Percentiles rank a stretch among this genome's conserved stretches.
phyloP scores from a whole-genome alignment of 225 moss, liverwort and hornwort species.

The Lunularia cruciata region DNA sequence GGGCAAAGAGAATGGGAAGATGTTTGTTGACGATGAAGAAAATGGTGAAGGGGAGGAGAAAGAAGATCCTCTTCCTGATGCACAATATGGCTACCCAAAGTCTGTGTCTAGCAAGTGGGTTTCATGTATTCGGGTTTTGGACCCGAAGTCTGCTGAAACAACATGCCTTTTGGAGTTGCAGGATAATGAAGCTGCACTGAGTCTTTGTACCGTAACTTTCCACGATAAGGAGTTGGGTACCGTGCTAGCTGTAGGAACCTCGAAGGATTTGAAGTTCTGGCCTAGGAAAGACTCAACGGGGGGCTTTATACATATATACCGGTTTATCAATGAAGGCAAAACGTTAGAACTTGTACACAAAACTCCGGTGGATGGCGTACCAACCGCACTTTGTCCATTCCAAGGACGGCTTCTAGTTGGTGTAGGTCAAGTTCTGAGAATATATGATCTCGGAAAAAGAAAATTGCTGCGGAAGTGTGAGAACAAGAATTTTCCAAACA shows the following conservation, averaged over 20 bases:
- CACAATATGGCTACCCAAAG: constrained; percentile 97
- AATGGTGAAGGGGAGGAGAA: constrained; percentile 80
- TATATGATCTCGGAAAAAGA: constrained; percentile 94
- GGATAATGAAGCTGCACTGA: constrained; percentile 93
- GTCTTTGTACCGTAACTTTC: constrained; percentile 80
- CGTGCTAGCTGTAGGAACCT: constrained; percentile 87
- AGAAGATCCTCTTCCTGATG: constrained; percentile 91
- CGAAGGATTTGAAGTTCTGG: constrained; percentile 89
- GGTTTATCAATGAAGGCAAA: constrained; percentile 81
- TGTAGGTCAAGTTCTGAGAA: constrained; percentile 88
- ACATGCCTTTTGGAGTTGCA: constrained; percentile 93
- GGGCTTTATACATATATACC: constrained; percentile 93
- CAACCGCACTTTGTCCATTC: constrained; percentile 93
- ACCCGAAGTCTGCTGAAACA: constrained; percentile 75
- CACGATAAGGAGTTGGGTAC: constrained; percentile 98
- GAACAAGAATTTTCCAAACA: constrained; percentile 96
- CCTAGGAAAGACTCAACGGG: constrained; percentile 84
- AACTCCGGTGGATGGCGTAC: constrained; percentile 97
- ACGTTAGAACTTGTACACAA: constrained; percentile 91
- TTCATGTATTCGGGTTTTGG: constrained; percentile 91
- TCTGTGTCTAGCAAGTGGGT: constrained; percentile 85
- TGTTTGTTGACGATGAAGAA: constrained; percentile 69
- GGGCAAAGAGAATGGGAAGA: constrained; percentile 64
- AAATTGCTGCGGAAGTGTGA: constrained; percentile 97
- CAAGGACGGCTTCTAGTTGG: constrained; percentile 98